A percentile compares a stretch with the other conserved stretches of the same genome.
phyloP scores from a whole-genome alignment of 2,329 filamentous ascomycete genomes.

The Rosellinia necatrix region DNA sequence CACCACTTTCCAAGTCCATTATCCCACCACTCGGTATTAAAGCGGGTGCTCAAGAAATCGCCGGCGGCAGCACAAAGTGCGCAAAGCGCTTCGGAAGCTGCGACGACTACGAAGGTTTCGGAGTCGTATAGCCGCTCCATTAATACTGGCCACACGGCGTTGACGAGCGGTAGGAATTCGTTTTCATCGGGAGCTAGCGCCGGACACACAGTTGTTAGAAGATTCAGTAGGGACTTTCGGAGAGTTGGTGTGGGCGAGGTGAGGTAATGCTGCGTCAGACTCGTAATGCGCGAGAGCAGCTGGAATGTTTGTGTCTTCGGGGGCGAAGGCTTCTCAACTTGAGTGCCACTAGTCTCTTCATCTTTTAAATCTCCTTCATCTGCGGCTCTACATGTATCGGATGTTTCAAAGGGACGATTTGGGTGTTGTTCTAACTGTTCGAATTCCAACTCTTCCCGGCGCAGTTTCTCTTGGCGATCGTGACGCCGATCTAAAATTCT shows the following conservation, averaged over 20 bases:
- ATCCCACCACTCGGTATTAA: constrained; percentile 73
- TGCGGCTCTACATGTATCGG: constrained; percentile 35
- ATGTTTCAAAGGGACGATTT: constrained; percentile 43
- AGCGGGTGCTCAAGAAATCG: constrained; percentile 77
- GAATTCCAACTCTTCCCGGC: constrained; percentile 41
- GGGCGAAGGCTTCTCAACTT: constrained; percentile 56
- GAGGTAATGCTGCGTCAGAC: constrained; percentile 86
- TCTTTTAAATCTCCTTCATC: constrained; percentile 43
- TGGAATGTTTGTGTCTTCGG: constrained; percentile 79
- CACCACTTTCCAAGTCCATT: constrained; percentile 56
- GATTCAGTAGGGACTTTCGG: constrained; percentile 75
- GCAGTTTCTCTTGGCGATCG: constrained; percentile 45
- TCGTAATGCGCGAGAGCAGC: constrained; percentile 80
- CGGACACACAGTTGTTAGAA: constrained; percentile 74
- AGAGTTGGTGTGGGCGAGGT: constrained; percentile 82
- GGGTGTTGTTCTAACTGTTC: constrained; percentile 42
- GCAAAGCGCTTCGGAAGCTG: constrained; percentile 70
- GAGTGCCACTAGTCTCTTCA: constrained; percentile 42
- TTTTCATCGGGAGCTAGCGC: constrained; percentile 78
- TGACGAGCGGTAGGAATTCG: constrained; percentile 84
- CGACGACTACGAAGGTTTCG: constrained; percentile 70
- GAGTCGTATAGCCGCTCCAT: constrained; percentile 67
- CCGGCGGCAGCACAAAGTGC: constrained; percentile 74
- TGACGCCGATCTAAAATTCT: constrained; percentile 68
- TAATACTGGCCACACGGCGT: constrained; percentile 87